Base-by-base conservation (phyloP, 176 grass and related monocot species). In the Cocos nucifera region DNA sequence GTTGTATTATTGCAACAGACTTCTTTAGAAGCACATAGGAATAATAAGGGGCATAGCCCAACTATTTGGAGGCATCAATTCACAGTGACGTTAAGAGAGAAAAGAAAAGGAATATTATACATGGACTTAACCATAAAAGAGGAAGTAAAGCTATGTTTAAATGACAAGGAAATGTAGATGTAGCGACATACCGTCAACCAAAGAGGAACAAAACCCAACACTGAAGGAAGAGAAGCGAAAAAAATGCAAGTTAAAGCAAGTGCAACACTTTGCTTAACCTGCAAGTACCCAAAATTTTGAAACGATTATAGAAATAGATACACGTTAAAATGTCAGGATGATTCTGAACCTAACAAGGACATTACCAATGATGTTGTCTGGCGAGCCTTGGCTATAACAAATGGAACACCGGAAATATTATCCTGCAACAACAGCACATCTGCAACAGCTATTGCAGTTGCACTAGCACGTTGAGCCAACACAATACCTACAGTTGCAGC, bases 261-360 rank as follows among this genome's bases (percentile, higher is more conserved):
- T 22, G 74, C 92, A 66, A 97, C 92, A 64, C 92, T 97, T 90
- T 97, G 92, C 71, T 97, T 97, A 28, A 97, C 92, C 92, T 97
- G 82, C 61, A 85, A 77, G 53, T 59, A 79, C 64, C n/a, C 73
- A 80, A 39, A 50, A 16, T 22, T 19, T 67, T 16, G 32, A 75
- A 71, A 77, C 58, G 75, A 64, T 78, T 67, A 49, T 60, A 17
- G 53, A 56, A 62, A 69, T 28, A 74, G n/a, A 21, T 59, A 15
- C 50, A 39, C 32, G 12, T 61, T 5, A 32, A 28, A 53, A 49
- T 44, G 58, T 56, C 52, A 32, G 66, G 15, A 29, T 59, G 23
- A 30, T 49, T 20, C 29, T 54, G 62, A 2, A 75, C 30, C 21
- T 57, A 15, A 54, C 28, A 19, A 53, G 72, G 39, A 57, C 4